phyloP scores from a whole-genome alignment of 257 asterid species.

The Anisodus tanguticus region DNA sequence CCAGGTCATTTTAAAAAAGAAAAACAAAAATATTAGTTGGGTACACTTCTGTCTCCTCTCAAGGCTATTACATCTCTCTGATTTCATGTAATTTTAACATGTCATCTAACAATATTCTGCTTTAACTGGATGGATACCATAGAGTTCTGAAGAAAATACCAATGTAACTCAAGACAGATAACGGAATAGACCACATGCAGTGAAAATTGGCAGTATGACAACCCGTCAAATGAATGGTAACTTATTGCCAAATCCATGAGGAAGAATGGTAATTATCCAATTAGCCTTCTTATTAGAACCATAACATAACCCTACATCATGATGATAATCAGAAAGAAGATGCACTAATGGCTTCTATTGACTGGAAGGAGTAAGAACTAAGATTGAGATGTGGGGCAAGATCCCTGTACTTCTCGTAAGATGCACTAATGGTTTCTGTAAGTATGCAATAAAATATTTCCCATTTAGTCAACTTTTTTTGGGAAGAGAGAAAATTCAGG shows the following conservation, averaged over 20 bases:
- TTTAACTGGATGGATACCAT: conserved; percentile 19
- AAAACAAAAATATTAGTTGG: background rate
- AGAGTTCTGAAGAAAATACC: background rate
- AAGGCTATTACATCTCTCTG: conserved; percentile 3
- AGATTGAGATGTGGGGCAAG: background rate
- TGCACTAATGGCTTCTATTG: conserved; percentile 21
- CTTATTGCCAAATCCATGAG: background rate
- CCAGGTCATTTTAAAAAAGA: background rate
- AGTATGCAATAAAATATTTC: conserved; percentile 12
- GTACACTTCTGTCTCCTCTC: conserved; percentile 25
- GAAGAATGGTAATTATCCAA: conserved; percentile 10
- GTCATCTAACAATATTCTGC: background rate
- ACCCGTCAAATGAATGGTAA: background rate
- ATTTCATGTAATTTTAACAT: background rate
- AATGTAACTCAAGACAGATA: background rate
- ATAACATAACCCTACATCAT: background rate
- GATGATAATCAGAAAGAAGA: background rate
- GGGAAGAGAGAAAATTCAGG: conserved; percentile 21
- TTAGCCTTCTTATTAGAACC: conserved; percentile 17
- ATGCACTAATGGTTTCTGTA: background rate
- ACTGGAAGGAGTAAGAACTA: conserved; percentile 12
- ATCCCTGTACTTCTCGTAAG: background rate
- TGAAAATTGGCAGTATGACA: conserved; percentile 1
- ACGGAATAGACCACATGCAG: conserved; percentile 3
- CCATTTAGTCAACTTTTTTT: conserved; percentile 12